These are phyloP conservation scores for Ogataea saltuana DNA, from an alignment of 805 yeast species.

Conservation along the genomic window DNA sequence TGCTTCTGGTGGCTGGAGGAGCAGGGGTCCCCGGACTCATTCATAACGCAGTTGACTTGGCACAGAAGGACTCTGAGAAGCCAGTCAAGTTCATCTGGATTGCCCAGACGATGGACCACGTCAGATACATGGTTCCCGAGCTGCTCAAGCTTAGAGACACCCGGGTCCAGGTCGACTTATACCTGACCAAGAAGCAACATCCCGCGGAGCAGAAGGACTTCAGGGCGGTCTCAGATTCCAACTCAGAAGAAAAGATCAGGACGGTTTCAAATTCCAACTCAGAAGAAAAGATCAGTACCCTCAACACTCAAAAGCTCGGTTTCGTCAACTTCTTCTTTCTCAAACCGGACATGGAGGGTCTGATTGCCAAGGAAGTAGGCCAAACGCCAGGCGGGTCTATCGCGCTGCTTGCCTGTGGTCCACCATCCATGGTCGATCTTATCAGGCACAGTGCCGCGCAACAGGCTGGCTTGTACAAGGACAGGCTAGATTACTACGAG, in stretches of 20 bases:
- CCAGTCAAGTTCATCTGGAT: slow-evolving; percentile 59
- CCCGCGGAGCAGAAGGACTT: slow-evolving; percentile 25
- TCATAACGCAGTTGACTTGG: slow-evolving; percentile 38
- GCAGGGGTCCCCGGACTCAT: slow-evolving; percentile 63
- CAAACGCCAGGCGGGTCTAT: slow-evolving; percentile 39
- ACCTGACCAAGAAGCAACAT: slow-evolving; percentile 32
- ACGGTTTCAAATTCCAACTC: slow-evolving; percentile 43
- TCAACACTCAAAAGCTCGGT: slow-evolving; percentile 29
- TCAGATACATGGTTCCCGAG: slow-evolving; percentile 47
- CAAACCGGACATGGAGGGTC: slow-evolving; percentile 39
- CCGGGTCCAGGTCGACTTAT: slow-evolving; percentile 35
- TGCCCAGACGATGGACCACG: slow-evolving; percentile 48
- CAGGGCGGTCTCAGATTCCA: slow-evolving; percentile 37
- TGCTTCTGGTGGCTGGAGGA: slow-evolving; percentile 67
- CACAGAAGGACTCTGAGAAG: slow-evolving; percentile 27
- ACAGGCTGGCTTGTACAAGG: slow-evolving; percentile 40
- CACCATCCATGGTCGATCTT: slow-evolving; percentile 48
- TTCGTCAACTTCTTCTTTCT: slow-evolving; percentile 40
- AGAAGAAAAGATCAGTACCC: slow-evolving; percentile 37
- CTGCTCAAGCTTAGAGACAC: slow-evolving; percentile 33
- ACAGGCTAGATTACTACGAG: slow-evolving; percentile 69
- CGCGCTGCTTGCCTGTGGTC: slow-evolving; percentile 48
- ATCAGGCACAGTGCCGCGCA: slow-evolving; percentile 49
- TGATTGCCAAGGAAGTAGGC: slow-evolving; percentile 37
- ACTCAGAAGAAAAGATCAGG: slow-evolving; percentile 36